These are phyloP conservation scores for Henckelia pumila DNA, from an alignment of 257 asterid genomes.

Conservation along the genomic window DNA sequence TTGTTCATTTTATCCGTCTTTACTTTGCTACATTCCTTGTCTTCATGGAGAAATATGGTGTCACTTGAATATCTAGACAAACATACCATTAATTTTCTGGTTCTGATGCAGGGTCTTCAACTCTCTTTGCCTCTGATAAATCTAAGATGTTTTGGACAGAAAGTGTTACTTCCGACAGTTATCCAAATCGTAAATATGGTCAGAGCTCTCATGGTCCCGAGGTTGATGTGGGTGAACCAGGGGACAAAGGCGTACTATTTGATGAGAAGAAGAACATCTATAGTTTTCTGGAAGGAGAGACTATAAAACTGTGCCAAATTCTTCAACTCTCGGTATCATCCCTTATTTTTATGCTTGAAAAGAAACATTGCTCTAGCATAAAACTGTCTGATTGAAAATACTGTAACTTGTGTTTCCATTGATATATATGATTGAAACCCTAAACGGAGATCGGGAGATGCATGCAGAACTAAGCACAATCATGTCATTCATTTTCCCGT, in stretches of 20 bases:
- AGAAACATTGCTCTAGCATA: not conserved
- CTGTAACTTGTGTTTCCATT: not conserved
- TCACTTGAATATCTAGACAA: slow-evolving; percentile 2
- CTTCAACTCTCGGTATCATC: slow-evolving; percentile 63
- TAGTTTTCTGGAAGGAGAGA: slow-evolving; percentile 42
- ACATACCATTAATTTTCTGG: slow-evolving; percentile 12
- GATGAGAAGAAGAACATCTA: slow-evolving; percentile 45
- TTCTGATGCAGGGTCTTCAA: slow-evolving; percentile 40
- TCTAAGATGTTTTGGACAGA: slow-evolving; percentile 30
- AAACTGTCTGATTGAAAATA: not conserved
- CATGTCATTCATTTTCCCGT: not conserved
- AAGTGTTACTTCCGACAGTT: slow-evolving; percentile 6
- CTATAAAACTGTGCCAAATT: slow-evolving; percentile 42
- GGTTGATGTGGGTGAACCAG: slow-evolving; percentile 33
- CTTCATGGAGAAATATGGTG: slow-evolving; percentile 16
- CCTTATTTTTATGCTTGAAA: slow-evolving; percentile 17
- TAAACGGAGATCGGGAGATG: not conserved
- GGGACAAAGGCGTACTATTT: slow-evolving; percentile 25
- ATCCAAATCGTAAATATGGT: slow-evolving; percentile 22
- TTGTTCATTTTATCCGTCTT: not conserved
- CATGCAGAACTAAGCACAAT: not conserved
- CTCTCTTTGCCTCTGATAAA: slow-evolving; percentile 26
- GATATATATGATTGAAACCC: not conserved
- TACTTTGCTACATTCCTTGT: slow-evolving; percentile 1
- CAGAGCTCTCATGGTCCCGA: slow-evolving; percentile 27